Base-by-base conservation (phyloP, 345 rosid genomes). In the Turritis glabra region DNA sequence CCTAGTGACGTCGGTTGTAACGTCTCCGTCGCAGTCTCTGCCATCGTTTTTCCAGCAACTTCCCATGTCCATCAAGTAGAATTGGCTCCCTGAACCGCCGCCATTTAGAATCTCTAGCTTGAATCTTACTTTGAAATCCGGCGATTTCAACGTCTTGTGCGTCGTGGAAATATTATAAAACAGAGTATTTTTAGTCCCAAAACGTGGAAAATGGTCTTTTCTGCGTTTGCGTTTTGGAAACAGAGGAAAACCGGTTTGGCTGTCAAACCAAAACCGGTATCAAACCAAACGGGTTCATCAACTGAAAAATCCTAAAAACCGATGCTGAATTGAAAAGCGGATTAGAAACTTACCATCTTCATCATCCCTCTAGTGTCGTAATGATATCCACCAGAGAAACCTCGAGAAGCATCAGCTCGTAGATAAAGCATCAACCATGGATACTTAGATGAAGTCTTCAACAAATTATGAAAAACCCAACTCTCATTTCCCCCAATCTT, bases 381-480 rank as follows among this genome's bases (percentile, higher is more conserved):
- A 77, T 83, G 89, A 60, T 87, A 87, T 1, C 88, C 89, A 53
- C 85, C 90, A 13, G 89, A 85, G 18, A 85, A 44, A 13, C 90
- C 90, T 27, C 51, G 19, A 2, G 86, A 63, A 8, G 89, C 87
- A 43, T 87, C 90, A 40, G 90, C 84, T 72, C 90, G 76, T 50
- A 87, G 72, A 81, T 87, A 83, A 53, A 87, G 84, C 90, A 87
- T 85, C 83, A 85, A 25, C 90, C 90, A 85, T 55, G 89, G 89
- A 79, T 87, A 87, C 79, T 84, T 83, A 2, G 72, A 51, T n/a
- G 89, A 85, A n/a, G 91, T 85, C 77, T 62, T 83, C 75, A 87
- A 73, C 62, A 74, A 64, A 73, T 82, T 81, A 73, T 82, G 89
- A 67, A 87, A 85, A 4, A 73, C 63, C 91, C 91, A 87, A 61